Base-by-base conservation (phyloP, 768 basidiomycete genomes). In the Pulveroboletus frians region DNA sequence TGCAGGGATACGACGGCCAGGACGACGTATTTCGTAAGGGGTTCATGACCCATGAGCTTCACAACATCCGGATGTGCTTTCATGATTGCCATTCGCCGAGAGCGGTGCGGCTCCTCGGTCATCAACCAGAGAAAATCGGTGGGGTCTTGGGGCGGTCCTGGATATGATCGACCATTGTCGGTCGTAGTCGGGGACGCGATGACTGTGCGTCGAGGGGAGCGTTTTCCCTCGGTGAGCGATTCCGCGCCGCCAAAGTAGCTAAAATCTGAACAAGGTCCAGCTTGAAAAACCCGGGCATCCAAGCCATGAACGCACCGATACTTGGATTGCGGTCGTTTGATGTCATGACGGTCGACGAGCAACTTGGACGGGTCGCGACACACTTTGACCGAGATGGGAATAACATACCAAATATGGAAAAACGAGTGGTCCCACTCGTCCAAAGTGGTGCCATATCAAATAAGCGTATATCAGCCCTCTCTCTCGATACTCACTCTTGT, bases 81-180 rank as follows among this genome's bases (percentile, higher is more conserved):
- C 75, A 98, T 78, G 52, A 99, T 97, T 7, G 80, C 86, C 72
- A 81, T 83, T 50, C 96, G 73, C 47, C 96, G 73, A 14, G 84
- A 83, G 43, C 95, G 80, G 69, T 99, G 96, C 3, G 96, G 96
- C 63, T 99, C 96, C 69, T 99, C 96, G 0, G 92, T 96, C 84
- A 97, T 89, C 39, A 94, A 63, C 96, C 96, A 99, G 27, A 97
- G 75, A 61, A 96, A 98, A 58, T 98, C 95, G 0, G 74, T 67
- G 1, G 89, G 86, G 59, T 92, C 83, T 63, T 84, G 83, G 0
- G 85, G 85, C 3, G 81, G 80, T 5, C 69, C 74, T 17, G 73
- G 66, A 58, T 77, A 67, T 3, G 69, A 65, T 35, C 62, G 64
- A 9, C 71, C 76, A 52, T 76, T 60, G 51, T 73, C 71, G 38